Evolutionary conservation across 768 basidiomycete genomes (phyloP).

Genomic region (Rhodotorula sphaerocarpa): DNA sequence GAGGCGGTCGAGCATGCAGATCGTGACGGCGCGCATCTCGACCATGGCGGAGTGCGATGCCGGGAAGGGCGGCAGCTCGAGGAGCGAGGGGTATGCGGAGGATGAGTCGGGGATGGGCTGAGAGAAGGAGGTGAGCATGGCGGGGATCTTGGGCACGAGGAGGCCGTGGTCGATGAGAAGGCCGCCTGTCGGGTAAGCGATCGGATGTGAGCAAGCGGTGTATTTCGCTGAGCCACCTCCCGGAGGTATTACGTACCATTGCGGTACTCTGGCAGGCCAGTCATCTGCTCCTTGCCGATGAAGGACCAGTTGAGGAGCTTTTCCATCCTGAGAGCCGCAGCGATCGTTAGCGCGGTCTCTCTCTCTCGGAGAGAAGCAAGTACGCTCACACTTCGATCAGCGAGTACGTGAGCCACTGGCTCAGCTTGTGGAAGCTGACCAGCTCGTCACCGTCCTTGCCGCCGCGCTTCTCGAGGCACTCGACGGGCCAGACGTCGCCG

Average conservation of each 20-base stretch:
- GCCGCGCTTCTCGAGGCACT: conserved; percentile 47
- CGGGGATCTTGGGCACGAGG: conserved; percentile 56
- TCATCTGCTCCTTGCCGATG: conserved; percentile 74
- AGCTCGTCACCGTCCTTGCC: conserved; percentile 61
- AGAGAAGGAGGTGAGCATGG: conserved; percentile 48
- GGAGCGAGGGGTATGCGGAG: conserved; percentile 31
- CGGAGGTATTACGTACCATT: conserved; percentile 55
- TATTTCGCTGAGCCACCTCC: not conserved
- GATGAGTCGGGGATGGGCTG: conserved; percentile 43
- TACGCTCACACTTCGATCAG: conserved; percentile 46
- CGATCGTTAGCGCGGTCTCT: no score
- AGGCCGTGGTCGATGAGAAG: conserved; percentile 77
- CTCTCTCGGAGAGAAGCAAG: not conserved
- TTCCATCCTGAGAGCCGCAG: conserved; percentile 51
- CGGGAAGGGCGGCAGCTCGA: conserved; percentile 57
- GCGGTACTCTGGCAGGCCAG: conserved; percentile 89
- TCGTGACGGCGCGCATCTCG: conserved; percentile 94
- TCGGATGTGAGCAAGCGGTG: not conserved
- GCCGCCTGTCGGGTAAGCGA: conserved; percentile 57
- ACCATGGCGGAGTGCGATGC: conserved; percentile 83
- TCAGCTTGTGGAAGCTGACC: conserved; percentile 93
- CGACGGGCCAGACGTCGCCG: conserved; percentile 90
- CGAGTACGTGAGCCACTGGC: conserved; percentile 84
- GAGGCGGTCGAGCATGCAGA: conserved; percentile 83
- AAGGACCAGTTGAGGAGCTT: conserved; percentile 68